Base-by-base conservation (phyloP, 2,329 filamentous ascomycete species). In the Zymoseptoria tritici region DNA sequence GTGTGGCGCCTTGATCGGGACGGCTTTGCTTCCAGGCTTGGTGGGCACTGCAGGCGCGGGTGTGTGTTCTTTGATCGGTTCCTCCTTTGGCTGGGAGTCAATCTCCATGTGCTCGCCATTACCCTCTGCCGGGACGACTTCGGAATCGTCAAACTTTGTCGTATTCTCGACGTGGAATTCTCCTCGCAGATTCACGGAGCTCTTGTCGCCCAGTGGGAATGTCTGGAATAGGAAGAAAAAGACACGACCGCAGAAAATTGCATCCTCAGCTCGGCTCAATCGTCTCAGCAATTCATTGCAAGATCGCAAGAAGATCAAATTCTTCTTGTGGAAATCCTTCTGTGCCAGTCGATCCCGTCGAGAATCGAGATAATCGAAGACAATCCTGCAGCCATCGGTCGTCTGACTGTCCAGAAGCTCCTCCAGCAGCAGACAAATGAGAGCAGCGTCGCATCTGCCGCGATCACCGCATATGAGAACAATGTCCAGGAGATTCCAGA, bases 171-270 rank as follows among this genome's bases (percentile, higher is more conserved):
- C 85, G 70, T 99, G 94, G 67, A 94, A 99, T 76, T 97, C 93
- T 67, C 94, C 94, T 56, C 94, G 85, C 49, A 97, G 81, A 71
- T 99, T 99, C 55, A 99, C 94, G 0, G 94, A 97, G 73, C 94
- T 97, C 73, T 93, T 94, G 75, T 99, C 95, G 31, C 93, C 93
- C 0, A 99, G 80, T 1, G 94, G 94, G 70, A 99, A 97, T 73
- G 91, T 96, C 74, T 99, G 94, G 75, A 97, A 99, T 72, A 99
- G 85, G 75, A 97, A 99, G 64, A 99, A 97, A 75, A 97, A 97
- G 24, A 99, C 94, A 49, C 94, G 85, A 16, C 94, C 94, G 71
- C 94, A 99, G 72, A 99, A 99, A 0, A 95, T 91, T 0, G 94
- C 95, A 74, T 99, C 94, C 73, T 97, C 92, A 3, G 94, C 93